Conservation (phyloP, 805 yeast species). For the Candida xyloterini region DNA sequence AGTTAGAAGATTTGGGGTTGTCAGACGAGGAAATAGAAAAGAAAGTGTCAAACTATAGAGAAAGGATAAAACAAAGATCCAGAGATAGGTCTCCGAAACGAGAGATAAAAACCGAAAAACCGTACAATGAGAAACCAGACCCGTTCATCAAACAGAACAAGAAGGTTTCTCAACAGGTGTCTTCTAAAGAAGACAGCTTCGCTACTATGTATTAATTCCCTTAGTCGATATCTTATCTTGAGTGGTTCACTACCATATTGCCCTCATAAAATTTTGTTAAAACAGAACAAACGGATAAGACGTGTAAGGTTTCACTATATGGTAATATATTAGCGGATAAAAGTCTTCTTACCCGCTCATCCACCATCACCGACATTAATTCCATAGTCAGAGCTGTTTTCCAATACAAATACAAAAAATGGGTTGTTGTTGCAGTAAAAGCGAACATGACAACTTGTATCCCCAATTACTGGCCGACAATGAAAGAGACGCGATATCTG, state of each 20-base stretch:
- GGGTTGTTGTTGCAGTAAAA: conserved; percentile 53
- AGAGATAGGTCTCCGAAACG: conserved; percentile 3
- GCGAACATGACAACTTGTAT: conserved; percentile 54
- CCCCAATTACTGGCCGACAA: conserved; percentile 90
- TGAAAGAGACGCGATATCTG: conserved; percentile 94
- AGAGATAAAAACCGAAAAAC: background rate
- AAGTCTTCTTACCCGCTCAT: background rate
- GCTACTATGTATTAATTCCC: conserved; percentile 5
- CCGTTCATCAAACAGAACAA: conserved; percentile 13
- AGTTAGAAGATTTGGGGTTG: conserved; percentile 45
- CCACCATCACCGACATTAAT: background rate
- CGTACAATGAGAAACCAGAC: conserved; percentile 18
- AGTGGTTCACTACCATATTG: conserved; percentile 12
- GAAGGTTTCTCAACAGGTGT: background rate
- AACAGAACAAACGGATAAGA: conserved; percentile 16
- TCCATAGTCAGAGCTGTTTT: background rate
- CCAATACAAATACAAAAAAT: conserved; percentile 24
- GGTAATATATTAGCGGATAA: conserved; percentile 1
- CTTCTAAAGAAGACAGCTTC: background rate
- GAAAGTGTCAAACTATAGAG: conserved; percentile 30
- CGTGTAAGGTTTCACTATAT: conserved; percentile 9
- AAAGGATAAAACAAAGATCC: background rate
- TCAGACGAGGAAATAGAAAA: conserved; percentile 34
- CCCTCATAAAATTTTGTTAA: conserved; percentile 18
- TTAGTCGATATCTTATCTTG: conserved; percentile 5